Percentiles rank a stretch among this genome's conserved stretches.
phyloP scores from a whole-genome alignment of 192 early-diverging fungal genomes.

The Coemansia sp. region DNA sequence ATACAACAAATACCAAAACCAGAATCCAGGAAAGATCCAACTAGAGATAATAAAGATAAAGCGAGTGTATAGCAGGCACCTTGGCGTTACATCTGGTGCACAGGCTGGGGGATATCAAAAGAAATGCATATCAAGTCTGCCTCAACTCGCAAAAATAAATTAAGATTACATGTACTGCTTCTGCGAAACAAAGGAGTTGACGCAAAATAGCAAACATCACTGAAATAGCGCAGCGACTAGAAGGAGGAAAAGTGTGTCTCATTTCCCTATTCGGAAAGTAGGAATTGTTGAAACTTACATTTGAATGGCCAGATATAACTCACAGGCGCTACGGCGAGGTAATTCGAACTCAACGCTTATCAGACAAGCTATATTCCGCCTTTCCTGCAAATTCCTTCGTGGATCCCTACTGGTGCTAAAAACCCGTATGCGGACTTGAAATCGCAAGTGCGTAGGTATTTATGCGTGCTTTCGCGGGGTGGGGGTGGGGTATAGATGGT shows the following conservation, averaged over 20 bases:
- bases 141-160: not conserved
- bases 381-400: not conserved
- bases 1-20: not conserved
- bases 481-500: not conserved
- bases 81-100: not conserved
- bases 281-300: not conserved
- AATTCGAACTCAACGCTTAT: not conserved
- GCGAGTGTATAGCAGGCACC: not conserved
- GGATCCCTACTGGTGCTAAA: constrained; percentile 22
- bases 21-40: not conserved
- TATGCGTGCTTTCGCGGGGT: not conserved
- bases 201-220: constrained; percentile 31
- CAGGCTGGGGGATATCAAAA: not conserved
- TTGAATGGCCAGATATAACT: not conserved
- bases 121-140: not conserved
- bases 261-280: not conserved
- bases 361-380: not conserved
- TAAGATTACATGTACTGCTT: constrained; percentile 2
- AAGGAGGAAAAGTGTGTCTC: not conserved
- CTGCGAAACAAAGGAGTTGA: constrained; percentile 7
- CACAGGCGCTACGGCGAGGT: not conserved
- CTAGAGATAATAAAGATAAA: not conserved
- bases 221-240: constrained; percentile 20
- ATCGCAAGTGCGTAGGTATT: constrained; percentile 4
- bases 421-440: constrained; percentile 8